These are phyloP conservation scores for Delonix regia DNA, from an alignment of 306 rosid genomes.

Conservation along the genomic window DNA sequence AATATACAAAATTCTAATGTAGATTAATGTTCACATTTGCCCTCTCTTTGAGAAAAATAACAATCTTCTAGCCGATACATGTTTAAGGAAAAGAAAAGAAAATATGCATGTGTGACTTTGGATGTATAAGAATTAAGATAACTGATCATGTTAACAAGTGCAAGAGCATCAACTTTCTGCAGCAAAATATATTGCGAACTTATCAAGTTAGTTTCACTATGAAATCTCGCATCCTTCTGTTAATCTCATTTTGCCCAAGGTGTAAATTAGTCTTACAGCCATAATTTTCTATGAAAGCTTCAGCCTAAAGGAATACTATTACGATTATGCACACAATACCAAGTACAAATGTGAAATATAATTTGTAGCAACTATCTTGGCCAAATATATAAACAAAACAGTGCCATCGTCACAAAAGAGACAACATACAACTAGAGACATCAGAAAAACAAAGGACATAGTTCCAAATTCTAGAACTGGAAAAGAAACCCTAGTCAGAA, in stretches of 20 bases:
- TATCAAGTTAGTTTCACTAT: background rate
- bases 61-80: background rate
- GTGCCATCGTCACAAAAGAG: background rate
- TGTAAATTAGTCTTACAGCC: background rate
- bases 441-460: background rate
- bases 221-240: background rate
- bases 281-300: background rate
- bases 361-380: background rate
- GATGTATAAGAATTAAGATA: background rate
- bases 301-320: background rate
- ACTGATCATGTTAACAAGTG: background rate
- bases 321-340: background rate
- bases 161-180: background rate
- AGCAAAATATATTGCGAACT: background rate
- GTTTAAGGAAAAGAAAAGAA: background rate
- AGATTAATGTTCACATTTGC: background rate
- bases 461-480: conserved; percentile 23
- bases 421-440: background rate
- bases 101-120: background rate
- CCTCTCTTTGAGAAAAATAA: background rate
- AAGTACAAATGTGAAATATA: background rate
- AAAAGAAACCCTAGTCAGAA: conserved; percentile 1
- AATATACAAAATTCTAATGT: background rate
- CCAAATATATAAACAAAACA: background rate
- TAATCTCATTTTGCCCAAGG: background rate